phyloP scores from a whole-genome alignment of 208 protist genomes.

The Wallacemonas sp. region DNA sequence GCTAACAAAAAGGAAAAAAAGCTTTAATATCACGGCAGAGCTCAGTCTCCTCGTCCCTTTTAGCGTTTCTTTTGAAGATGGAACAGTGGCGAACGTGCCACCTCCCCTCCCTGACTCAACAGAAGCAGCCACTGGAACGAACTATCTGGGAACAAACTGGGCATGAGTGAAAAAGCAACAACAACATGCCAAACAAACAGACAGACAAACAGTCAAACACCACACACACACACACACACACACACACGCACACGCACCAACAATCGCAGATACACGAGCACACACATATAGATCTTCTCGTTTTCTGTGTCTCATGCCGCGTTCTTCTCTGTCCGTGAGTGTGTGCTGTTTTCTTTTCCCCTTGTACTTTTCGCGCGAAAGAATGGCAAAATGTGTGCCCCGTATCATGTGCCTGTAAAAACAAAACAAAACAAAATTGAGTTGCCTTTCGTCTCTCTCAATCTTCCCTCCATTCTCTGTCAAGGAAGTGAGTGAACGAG shows the following conservation, averaged over 20 bases:
- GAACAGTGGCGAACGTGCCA: too few species aligned
- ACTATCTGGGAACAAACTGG: too few species aligned
- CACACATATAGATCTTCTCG: slow-evolving; percentile 13
- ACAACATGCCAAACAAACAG: neutral
- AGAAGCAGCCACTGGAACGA: too few species aligned
- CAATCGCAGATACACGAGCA: neutral
- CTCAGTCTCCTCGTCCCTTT: too few species aligned
- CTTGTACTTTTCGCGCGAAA: neutral
- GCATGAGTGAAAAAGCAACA: neutral
- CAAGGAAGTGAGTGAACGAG: too few species aligned
- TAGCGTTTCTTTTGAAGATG: too few species aligned
- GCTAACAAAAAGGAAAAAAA: neutral
- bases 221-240: neutral
- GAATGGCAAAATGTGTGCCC: neutral
- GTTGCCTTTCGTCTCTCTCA: too few species aligned
- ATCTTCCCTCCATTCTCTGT: too few species aligned
- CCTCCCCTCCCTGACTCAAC: too few species aligned
- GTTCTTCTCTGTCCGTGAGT: neutral
- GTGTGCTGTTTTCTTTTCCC: slow-evolving; percentile 11
- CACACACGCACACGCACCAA: neutral
- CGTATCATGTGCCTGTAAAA: too few species aligned
- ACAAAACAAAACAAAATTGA: too few species aligned
- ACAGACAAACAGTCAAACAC: neutral
- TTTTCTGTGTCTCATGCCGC: neutral
- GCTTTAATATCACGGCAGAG: too few species aligned